Evolutionary conservation across 352 stramenopile species (phyloP).

Genomic region (Phytophthora niederhauseri): DNA sequence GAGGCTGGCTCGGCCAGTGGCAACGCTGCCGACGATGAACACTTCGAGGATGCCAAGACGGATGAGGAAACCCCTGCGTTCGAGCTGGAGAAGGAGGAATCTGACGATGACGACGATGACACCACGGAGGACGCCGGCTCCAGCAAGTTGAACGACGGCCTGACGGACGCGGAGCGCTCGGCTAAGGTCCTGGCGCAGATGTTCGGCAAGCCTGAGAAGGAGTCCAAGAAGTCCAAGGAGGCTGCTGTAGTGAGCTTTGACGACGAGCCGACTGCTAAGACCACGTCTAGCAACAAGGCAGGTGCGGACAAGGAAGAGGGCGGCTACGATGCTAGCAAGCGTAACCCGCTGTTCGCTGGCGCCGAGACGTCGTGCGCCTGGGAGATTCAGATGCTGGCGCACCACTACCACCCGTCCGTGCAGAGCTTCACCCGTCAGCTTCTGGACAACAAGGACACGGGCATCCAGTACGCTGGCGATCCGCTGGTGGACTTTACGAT

Average conservation of each 20-base stretch:
- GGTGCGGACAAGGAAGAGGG: conserved; percentile 16
- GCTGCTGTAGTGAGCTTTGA: conserved; percentile 45
- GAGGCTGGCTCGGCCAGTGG: conserved; percentile 33
- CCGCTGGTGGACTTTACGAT: conserved; percentile 98
- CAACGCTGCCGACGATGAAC: conserved; percentile 48
- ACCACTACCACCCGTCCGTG: conserved; percentile 98
- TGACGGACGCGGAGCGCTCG: conserved; percentile 58
- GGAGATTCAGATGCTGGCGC: conserved; percentile 92
- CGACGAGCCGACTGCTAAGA: conserved; percentile 28
- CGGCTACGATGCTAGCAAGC: conserved; percentile 86
- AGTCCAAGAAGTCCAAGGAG: conserved; percentile 23
- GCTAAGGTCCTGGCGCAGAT: conserved; percentile 65
- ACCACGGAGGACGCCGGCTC: conserved; percentile 32
- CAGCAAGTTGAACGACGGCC: conserved; percentile 43
- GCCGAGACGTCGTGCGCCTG: conserved; percentile 86
- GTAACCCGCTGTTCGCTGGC: conserved; percentile 86
- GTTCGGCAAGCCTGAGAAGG: conserved; percentile 49
- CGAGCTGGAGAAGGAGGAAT: conserved; percentile 50
- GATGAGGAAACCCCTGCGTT: conserved; percentile 38
- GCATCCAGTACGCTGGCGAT: conserved; percentile 95
- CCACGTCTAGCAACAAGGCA: conserved; percentile 12
- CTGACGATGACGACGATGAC: conserved; percentile 43
- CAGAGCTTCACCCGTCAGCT: conserved; percentile 91
- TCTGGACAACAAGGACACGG: conserved; percentile 45
- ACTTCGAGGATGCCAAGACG: conserved; percentile 59